phyloP scores from a whole-genome alignment of 2,329 filamentous ascomycete genomes.

The Xylariaceae sp. region DNA sequence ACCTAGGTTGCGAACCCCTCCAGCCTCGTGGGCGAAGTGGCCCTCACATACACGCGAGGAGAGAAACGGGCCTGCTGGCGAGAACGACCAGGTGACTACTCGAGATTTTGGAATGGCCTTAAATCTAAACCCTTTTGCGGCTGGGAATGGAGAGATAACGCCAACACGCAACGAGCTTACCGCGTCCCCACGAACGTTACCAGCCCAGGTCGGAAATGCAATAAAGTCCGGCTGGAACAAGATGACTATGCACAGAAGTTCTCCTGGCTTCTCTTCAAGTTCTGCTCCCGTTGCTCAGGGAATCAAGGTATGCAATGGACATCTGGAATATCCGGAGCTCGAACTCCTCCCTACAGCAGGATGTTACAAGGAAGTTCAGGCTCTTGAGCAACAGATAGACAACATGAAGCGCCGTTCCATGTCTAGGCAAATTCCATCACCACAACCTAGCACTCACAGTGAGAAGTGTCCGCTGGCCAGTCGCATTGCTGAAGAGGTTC shows the following conservation, averaged over 20 bases:
- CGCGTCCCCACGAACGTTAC: constrained; percentile 21
- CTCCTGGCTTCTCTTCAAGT: constrained; percentile 7
- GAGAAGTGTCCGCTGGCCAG: constrained; percentile 20
- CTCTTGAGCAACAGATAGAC: constrained; percentile 31
- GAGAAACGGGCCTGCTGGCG: constrained; percentile 27
- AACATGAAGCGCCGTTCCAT: constrained; percentile 33
- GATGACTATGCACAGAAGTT: constrained; percentile 18
- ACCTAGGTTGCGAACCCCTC: constrained; percentile 23
- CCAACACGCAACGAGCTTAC: constrained; percentile 13
- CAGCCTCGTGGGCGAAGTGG: constrained; percentile 33
- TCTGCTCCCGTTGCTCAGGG: constrained; percentile 4
- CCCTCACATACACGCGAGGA: constrained; percentile 30
- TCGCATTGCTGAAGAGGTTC: constrained; percentile 28
- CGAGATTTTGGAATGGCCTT: constrained; percentile 23
- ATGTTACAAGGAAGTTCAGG: constrained; percentile 31
- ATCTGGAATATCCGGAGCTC: constrained; percentile 35
- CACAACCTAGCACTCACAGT: constrained; percentile 15
- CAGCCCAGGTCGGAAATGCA: constrained; percentile 24
- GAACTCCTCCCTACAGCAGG: constrained; percentile 32
- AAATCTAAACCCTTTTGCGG: not conserved
- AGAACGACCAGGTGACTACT: constrained; percentile 24
- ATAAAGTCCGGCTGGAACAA: constrained; percentile 26
- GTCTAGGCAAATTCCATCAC: constrained; percentile 23
- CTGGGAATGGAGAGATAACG: not conserved
- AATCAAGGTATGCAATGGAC: constrained; percentile 11